Evolutionary conservation across 1,139 yeast species (phyloP).

Genomic region (Suhomyces bribrorum): DNA sequence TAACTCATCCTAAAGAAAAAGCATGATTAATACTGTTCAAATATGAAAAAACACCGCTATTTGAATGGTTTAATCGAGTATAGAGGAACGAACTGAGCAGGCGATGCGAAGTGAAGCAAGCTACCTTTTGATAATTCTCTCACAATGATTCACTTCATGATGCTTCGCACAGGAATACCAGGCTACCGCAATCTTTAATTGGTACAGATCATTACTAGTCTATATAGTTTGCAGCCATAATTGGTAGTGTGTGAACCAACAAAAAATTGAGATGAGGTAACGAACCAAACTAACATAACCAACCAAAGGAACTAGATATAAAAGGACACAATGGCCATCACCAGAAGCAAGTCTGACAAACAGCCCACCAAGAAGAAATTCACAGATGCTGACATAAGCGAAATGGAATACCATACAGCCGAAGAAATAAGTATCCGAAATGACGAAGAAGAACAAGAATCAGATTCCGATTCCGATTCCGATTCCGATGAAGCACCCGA

Average conservation of each 20-base stretch:
- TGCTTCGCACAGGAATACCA: too few relatives aligned
- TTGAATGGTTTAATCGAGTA: too few relatives aligned
- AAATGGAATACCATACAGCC: conserved; percentile 21
- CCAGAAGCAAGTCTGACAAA: conserved; percentile 19
- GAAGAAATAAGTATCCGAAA: conserved; percentile 19
- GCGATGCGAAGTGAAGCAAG: too few relatives aligned
- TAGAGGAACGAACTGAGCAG: too few relatives aligned
- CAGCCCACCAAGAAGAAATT: conserved; percentile 22
- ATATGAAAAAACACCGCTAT: too few relatives aligned
- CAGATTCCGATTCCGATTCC: conserved; percentile 20
- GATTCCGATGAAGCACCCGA: conserved; percentile 51
- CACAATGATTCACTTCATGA: too few relatives aligned
- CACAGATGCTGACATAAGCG: conserved; percentile 17
- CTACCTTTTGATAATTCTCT: too few relatives aligned
- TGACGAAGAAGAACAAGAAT: conserved; percentile 18
- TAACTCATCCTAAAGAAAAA: too few relatives aligned
- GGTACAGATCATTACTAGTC: too few relatives aligned
- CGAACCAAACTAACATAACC: neutral
- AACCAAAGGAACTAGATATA: neutral
- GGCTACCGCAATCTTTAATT: too few relatives aligned
- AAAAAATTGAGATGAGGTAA: conserved; percentile 9
- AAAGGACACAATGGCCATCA: conserved; percentile 18
- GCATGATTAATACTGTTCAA: too few relatives aligned
- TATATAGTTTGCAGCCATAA: conserved; percentile 4
- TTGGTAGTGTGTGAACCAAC: conserved; percentile 4